Conservation (phyloP, 163 green algal genomes). For the Trebouxiophyceae sp. region DNA sequence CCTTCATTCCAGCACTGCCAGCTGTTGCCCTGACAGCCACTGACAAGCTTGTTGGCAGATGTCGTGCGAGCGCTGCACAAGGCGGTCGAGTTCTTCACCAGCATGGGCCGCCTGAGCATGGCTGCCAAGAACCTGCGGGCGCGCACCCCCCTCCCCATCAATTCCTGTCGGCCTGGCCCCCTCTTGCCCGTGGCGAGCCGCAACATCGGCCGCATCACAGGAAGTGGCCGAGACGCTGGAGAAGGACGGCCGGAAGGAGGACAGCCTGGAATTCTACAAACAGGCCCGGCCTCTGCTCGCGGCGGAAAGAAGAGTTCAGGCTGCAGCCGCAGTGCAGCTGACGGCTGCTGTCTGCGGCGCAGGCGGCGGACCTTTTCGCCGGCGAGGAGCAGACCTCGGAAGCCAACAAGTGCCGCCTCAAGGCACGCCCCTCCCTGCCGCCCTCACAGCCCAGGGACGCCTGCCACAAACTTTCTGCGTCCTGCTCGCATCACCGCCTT, state of each 20-base stretch:
- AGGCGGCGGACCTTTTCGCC: slow-evolving; percentile 88
- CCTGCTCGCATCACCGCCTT: neutral
- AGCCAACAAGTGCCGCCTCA: slow-evolving; percentile 84
- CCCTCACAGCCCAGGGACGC: too few species aligned
- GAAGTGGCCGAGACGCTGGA: slow-evolving; percentile 81
- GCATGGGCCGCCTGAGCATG: slow-evolving; percentile 92
- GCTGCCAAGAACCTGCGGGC: slow-evolving; percentile 78
- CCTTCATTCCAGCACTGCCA: neutral
- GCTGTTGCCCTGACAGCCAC: neutral
- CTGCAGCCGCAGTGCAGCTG: too few species aligned
- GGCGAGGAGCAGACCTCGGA: slow-evolving; percentile 74
- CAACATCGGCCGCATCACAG: slow-evolving; percentile 14
- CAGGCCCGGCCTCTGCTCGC: too few species aligned
- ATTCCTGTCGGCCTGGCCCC: slow-evolving; percentile 2
- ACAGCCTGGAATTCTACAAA: slow-evolving; percentile 64
- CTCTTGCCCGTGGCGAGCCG: too few species aligned
- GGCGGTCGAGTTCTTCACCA: slow-evolving; percentile 81
- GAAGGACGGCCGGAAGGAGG: slow-evolving; percentile 66
- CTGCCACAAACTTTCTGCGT: too few species aligned
- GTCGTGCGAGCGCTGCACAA: slow-evolving; percentile 52
- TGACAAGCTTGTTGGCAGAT: slow-evolving; percentile 27
- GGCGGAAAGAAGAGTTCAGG: too few species aligned
- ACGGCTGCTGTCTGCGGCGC: too few species aligned
- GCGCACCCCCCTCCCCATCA: neutral
- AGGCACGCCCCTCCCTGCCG: too few species aligned